A percentile compares a stretch with the other conserved stretches of the same genome.
Evolutionary conservation across 768 basidiomycete genomes (phyloP).

Genomic region (Lepiota brunneoincarnata): DNA sequence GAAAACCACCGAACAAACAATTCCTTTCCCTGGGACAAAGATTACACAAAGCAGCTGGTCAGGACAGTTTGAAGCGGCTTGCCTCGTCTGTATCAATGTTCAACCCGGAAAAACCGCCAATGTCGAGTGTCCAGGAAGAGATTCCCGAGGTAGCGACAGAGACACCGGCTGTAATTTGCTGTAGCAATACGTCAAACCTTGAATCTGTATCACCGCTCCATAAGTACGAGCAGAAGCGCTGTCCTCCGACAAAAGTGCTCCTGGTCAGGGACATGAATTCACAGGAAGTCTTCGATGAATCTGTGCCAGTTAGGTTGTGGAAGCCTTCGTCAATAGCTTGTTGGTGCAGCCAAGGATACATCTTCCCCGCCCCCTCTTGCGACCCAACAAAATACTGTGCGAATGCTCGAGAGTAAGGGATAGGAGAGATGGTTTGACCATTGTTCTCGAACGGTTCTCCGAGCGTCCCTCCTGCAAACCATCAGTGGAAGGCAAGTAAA

Average conservation of each 20-base stretch:
- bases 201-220: conserved; percentile 36
- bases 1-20: conserved; percentile 33
- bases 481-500: not conserved
- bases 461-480: conserved; percentile 26
- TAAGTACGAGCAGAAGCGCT: conserved; percentile 34
- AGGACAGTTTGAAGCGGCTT: not conserved
- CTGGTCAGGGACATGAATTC: conserved; percentile 32
- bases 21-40: conserved; percentile 23
- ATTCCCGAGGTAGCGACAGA: conserved; percentile 33
- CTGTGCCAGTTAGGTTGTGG: conserved; percentile 26
- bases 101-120: conserved; percentile 32
- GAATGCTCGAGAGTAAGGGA: conserved; percentile 32
- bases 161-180: conserved; percentile 32
- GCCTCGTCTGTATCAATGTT: conserved; percentile 27
- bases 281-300: conserved; percentile 21
- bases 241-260: conserved; percentile 34
- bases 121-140: conserved; percentile 35
- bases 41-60: not conserved
- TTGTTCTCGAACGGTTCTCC: conserved; percentile 35
- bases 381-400: conserved; percentile 34
- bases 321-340: conserved; percentile 35
- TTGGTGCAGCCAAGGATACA: conserved; percentile 37
- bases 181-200: conserved; percentile 30
- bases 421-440: conserved; percentile 26
- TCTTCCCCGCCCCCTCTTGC: conserved; percentile 32